phyloP scores from a whole-genome alignment of 257 asterid species.

The Ilex aquifolium region DNA sequence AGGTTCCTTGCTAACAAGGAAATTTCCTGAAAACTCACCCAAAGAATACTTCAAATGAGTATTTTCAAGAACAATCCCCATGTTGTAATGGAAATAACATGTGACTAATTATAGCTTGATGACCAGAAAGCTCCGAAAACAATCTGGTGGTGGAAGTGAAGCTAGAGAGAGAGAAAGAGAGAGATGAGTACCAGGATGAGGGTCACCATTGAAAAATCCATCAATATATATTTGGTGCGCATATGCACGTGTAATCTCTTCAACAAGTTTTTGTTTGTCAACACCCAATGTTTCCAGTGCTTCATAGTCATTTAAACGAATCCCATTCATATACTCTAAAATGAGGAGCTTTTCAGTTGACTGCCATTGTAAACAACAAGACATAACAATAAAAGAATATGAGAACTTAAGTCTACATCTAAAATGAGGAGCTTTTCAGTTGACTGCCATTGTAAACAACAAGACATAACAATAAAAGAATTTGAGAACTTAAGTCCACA shows the following conservation, averaged over 20 bases:
- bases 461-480: not conserved
- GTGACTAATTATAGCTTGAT: not conserved
- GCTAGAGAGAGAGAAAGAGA: constrained; percentile 5
- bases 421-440: constrained; percentile 82
- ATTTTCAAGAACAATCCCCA: too few species aligned
- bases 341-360: constrained; percentile 89
- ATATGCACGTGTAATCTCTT: constrained; percentile 95
- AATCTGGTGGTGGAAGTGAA: not conserved
- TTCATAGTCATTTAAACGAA: constrained; percentile 73
- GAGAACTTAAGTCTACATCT: constrained; percentile 27
- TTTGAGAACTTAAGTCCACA: constrained; percentile 9
- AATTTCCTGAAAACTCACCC: constrained; percentile 53
- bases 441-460: constrained; percentile 48
- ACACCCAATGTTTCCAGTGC: constrained; percentile 73
- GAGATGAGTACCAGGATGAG: constrained; percentile 73
- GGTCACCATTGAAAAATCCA: constrained; percentile 99
- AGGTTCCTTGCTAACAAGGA: constrained; percentile 88
- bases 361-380: constrained; percentile 32
- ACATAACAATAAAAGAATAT: not conserved
- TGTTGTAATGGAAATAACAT: not conserved
- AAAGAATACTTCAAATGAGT: not conserved
- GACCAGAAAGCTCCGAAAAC: not conserved
- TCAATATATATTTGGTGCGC: constrained; percentile 97
- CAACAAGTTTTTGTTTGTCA: constrained; percentile 88
- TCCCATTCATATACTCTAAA: constrained; percentile 94